Base-by-base conservation (phyloP, 345 rosid species). In the Gynandropsis gynandra region DNA sequence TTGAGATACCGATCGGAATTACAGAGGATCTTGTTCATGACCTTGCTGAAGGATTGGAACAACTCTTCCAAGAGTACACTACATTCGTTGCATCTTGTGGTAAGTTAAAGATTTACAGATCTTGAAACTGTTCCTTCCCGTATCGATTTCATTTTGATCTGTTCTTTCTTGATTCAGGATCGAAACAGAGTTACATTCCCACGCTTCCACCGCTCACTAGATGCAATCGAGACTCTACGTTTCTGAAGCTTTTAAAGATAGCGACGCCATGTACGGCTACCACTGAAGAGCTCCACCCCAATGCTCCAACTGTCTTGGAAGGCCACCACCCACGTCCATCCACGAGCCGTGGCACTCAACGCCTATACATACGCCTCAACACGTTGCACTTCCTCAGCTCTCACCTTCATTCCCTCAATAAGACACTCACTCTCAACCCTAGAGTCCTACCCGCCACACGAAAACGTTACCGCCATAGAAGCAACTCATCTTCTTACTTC, bases 291-390 rank as follows among this genome's bases (percentile, higher is more conserved):
- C 42, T 66, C 19, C 71, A 47, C 9, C 72, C 45, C 15, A 36
- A 4, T 1, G 16, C 18, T 10, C 32, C 60, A 0, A 67, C 62
- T 2, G 1, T 47, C 0, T 40, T 9, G 0, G 83, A 78, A 8
- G 83, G 72, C 2, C 87, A 84, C 54, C 80, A 75, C 72, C 81
- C 95, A 12, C 80, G 92, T 5, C 95, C 87, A 7, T 82, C 95
- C 9, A 87, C 95, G 0, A 84, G 96, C 67, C 95, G 96, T 0
- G 89, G 98, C 10, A 90, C 98, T 1, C 96, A 87, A 41, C 89
- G 96, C 37, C 81, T 84, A 7, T 87, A 87, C 43, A 78, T 90
- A 47, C 87, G 89, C 47, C 87, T 90, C 47, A 90, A 87, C 67
- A 84, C 96, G 14, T 44, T 90, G 42, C 93, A 87, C 41, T 90